phyloP scores from a whole-genome alignment of 169 alveolate genomes.

The Cryptosporidium ubiquitum region DNA sequence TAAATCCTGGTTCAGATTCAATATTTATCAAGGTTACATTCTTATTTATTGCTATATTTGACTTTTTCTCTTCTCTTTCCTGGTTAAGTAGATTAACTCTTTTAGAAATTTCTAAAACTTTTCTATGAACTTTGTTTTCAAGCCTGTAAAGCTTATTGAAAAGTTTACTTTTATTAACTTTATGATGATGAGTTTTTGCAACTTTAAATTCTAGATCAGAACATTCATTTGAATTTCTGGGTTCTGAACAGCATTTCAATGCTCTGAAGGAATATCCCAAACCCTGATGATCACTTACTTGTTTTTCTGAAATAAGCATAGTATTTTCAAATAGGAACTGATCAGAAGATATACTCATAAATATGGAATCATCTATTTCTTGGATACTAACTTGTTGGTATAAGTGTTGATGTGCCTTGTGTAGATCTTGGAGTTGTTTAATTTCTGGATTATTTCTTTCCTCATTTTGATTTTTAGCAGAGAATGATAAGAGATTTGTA shows the following conservation, averaged over 20 bases:
- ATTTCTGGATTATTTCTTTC: not conserved
- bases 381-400: not conserved
- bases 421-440: not conserved
- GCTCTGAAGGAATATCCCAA: not conserved
- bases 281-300: not conserved
- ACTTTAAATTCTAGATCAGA: not conserved
- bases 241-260: not conserved
- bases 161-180: not conserved
- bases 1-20: not conserved
- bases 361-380: not conserved
- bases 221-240: not conserved
- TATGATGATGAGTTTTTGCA: not conserved
- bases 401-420: not conserved
- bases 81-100: not conserved
- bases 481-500: not conserved
- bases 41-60: not conserved
- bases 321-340: not conserved
- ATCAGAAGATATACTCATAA: not conserved
- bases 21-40: not conserved
- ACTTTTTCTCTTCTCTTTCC: not conserved
- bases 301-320: not conserved
- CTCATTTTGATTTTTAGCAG: not conserved
- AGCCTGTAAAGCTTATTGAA: not conserved
- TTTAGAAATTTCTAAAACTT: not conserved
- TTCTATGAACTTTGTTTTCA: not conserved